phyloP scores from a whole-genome alignment of 1,284 basidiomycete species.

The Moniliella sp. region DNA sequence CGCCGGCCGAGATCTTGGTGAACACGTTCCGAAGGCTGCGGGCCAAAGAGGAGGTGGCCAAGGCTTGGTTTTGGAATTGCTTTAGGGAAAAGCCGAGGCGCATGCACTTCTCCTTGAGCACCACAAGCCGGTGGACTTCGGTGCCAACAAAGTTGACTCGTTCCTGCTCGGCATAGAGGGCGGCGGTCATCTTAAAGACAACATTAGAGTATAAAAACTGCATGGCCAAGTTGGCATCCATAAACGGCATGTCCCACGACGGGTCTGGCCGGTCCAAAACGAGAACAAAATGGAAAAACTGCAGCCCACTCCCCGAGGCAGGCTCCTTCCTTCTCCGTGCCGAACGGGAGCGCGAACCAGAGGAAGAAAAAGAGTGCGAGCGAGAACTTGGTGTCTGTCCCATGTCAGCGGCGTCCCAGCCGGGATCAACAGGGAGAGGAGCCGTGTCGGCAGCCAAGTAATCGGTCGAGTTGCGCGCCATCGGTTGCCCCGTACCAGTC shows the following conservation, averaged over 20 bases:
- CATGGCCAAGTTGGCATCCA: conserved; percentile 17
- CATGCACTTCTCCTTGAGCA: conserved; percentile 17
- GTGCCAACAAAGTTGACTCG: conserved; percentile 12
- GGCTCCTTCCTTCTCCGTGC: neutral
- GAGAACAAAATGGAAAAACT: conserved; percentile 26
- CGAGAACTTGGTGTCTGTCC: too few relatives aligned
- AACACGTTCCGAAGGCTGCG: conserved; percentile 13
- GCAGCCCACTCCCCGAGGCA: conserved; percentile 2
- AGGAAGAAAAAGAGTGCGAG: too few relatives aligned
- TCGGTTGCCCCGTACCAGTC: conserved; percentile 2
- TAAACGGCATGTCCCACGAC: conserved; percentile 7
- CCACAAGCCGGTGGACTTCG: conserved; percentile 13
- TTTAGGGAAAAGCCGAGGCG: too few relatives aligned
- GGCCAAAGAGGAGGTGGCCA: conserved; percentile 20
- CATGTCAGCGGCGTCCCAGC: neutral
- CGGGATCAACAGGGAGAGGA: too few relatives aligned
- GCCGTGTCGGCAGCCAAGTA: neutral
- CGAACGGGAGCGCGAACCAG: too few relatives aligned
- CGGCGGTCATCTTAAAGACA: conserved; percentile 29
- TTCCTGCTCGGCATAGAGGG: conserved; percentile 23
- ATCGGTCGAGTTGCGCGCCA: neutral
- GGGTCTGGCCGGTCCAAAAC: conserved; percentile 27
- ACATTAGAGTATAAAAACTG: conserved; percentile 28
- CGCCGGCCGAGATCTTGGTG: conserved; percentile 14
- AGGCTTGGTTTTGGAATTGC: too few relatives aligned